Percentiles rank a stretch among this genome's conserved stretches.
Evolutionary conservation across 768 basidiomycete genomes (phyloP).

Genomic region (Suillus clintonianus): DNA sequence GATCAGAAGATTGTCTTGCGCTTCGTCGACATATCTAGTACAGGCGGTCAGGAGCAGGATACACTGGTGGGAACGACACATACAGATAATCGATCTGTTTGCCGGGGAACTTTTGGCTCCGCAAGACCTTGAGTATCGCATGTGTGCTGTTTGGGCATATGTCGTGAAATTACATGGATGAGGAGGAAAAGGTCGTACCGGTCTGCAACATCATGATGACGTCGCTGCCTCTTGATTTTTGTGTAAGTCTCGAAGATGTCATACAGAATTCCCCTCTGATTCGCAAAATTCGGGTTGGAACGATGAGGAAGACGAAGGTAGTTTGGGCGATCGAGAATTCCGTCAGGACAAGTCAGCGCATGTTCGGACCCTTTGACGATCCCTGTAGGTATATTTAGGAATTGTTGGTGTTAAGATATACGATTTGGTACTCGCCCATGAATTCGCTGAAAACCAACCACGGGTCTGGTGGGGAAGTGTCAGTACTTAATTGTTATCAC

Average conservation of each 20-base stretch:
- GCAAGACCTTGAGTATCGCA: slow-evolving; percentile 41
- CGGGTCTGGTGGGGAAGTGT: slow-evolving; percentile 44
- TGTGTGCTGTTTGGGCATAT: slow-evolving; percentile 45
- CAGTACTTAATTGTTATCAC: not conserved
- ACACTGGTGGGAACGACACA: slow-evolving; percentile 13
- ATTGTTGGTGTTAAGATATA: not conserved
- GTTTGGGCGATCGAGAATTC: slow-evolving; percentile 42
- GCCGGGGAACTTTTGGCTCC: slow-evolving; percentile 22
- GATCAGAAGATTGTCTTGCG: slow-evolving; percentile 70
- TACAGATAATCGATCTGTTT: slow-evolving; percentile 58
- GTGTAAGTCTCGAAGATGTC: slow-evolving; percentile 54
- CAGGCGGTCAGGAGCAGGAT: not conserved
- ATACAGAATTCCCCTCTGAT: slow-evolving; percentile 50
- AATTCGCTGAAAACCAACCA: slow-evolving; percentile 65
- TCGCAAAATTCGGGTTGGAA: slow-evolving; percentile 55
- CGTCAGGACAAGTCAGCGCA: slow-evolving; percentile 34
- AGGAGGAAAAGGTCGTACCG: slow-evolving; percentile 36
- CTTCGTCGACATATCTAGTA: slow-evolving; percentile 70
- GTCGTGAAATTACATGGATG: not conserved
- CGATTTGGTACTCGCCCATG: slow-evolving; percentile 46
- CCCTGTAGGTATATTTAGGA: slow-evolving; percentile 31
- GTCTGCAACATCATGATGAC: slow-evolving; percentile 61
- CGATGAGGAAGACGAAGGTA: slow-evolving; percentile 55
- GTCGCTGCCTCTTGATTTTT: slow-evolving; percentile 41
- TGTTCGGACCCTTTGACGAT: slow-evolving; percentile 71